A percentile compares a stretch with the other conserved stretches of the same genome.
These are phyloP conservation scores for Cicer arietinum DNA, from an alignment of 306 rosid genomes.

Conservation along the genomic window DNA sequence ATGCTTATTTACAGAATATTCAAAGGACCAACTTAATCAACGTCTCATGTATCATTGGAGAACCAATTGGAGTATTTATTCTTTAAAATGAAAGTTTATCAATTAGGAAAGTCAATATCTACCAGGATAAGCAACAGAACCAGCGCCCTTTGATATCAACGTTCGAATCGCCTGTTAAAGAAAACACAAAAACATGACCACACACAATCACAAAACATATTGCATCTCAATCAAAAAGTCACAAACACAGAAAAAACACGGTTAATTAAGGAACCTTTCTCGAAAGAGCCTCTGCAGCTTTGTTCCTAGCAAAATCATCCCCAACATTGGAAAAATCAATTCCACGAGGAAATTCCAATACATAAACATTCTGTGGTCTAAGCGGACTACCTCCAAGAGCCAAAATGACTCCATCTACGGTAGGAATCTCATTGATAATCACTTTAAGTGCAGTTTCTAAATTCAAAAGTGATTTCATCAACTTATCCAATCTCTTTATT, in stretches of 20 bases:
- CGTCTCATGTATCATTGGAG: constrained; percentile 18
- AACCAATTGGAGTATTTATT: constrained; percentile 18
- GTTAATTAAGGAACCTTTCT: constrained; percentile 61
- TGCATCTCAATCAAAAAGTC: constrained; percentile 29
- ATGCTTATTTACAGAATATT: constrained; percentile 17
- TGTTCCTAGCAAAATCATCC: constrained; percentile 66
- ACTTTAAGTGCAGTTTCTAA: constrained; percentile 68
- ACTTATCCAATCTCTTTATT: constrained; percentile 73
- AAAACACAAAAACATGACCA: constrained; percentile 36
- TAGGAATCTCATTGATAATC: constrained; percentile 55
- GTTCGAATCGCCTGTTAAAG: constrained; percentile 75
- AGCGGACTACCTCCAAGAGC: constrained; percentile 80
- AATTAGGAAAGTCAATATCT: constrained; percentile 34
- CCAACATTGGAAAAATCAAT: constrained; percentile 34
- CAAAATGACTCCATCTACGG: constrained; percentile 56
- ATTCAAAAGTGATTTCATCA: constrained; percentile 62
- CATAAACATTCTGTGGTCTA: constrained; percentile 75
- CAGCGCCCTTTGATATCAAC: constrained; percentile 75
- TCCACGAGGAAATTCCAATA: constrained; percentile 57
- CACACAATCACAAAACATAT: constrained; percentile 16
- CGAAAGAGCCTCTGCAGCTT: constrained; percentile 73
- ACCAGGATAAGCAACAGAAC: constrained; percentile 81
- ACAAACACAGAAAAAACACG: constrained; percentile 20
- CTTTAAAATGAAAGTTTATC: background rate
- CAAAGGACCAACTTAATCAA: constrained; percentile 1